Evolutionary conservation across 495 filamentous ascomycete genomes (phyloP).

Genomic region (Beverwykella pulmonaria): DNA sequence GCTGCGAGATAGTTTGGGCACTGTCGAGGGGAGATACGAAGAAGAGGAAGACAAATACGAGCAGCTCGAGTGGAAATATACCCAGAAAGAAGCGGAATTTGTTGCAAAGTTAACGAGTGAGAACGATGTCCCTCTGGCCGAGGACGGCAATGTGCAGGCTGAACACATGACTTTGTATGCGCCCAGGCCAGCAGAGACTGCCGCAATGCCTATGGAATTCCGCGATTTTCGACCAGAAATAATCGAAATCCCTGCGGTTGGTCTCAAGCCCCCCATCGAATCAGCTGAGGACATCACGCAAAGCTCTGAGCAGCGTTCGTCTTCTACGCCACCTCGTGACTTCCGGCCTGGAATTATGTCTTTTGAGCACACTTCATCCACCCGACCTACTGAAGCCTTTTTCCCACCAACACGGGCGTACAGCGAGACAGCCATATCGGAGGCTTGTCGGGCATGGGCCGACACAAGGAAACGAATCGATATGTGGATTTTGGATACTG

Average conservation of each 20-base stretch:
- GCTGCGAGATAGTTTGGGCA: constrained; percentile 2
- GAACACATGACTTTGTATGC: not conserved
- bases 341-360: not conserved
- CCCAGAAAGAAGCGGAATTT: constrained; percentile 10
- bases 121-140: not conserved
- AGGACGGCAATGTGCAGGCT: not conserved
- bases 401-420: not conserved
- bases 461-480: constrained; percentile 6
- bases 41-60: constrained; percentile 3
- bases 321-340: constrained; percentile 1
- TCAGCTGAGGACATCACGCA: not conserved
- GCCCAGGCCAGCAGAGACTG: not conserved
- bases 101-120: not conserved
- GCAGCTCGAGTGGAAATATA: constrained; percentile 11
- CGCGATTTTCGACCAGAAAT: not conserved
- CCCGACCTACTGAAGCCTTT: not conserved
- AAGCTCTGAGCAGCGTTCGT: not conserved
- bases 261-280: not conserved
- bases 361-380: not conserved
- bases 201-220: not conserved
- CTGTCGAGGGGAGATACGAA: constrained; percentile 11
- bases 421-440: constrained; percentile 54
- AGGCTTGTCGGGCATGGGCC: constrained; percentile 40
- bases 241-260: not conserved
- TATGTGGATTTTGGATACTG: constrained; percentile 15